A percentile compares a stretch with the other conserved stretches of the same genome.
These are phyloP conservation scores for Basipetospora chlamydospora DNA, from an alignment of 2,329 filamentous ascomycete genomes.

Conservation along the genomic window DNA sequence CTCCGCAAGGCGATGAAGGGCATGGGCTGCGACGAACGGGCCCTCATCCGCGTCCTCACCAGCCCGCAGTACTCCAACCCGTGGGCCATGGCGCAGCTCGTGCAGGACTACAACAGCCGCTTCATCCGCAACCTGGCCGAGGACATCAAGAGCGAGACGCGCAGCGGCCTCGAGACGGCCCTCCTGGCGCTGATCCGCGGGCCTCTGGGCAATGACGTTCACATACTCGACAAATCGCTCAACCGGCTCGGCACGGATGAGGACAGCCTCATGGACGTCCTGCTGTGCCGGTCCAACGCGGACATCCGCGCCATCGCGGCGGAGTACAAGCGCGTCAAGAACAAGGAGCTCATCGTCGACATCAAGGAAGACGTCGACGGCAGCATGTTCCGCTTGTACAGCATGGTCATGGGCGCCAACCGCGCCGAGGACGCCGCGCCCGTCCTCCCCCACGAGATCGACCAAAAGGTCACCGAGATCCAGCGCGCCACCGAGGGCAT, in stretches of 20 bases:
- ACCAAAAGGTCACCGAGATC: constrained; percentile 18
- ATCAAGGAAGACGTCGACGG: constrained; percentile 19
- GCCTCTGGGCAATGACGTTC: constrained; percentile 18
- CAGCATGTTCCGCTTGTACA: constrained; percentile 17
- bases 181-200: constrained; percentile 17
- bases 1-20: constrained; percentile 21
- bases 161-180: constrained; percentile 15
- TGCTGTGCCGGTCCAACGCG: constrained; percentile 20
- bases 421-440: constrained; percentile 16
- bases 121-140: constrained; percentile 19
- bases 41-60: constrained; percentile 16
- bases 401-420: constrained; percentile 16
- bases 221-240: constrained; percentile 16
- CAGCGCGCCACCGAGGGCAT: constrained; percentile 18
- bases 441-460: constrained; percentile 15
- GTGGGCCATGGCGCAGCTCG: constrained; percentile 18
- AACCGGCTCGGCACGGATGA: constrained; percentile 18
- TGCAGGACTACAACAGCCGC: constrained; percentile 17
- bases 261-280: constrained; percentile 19
- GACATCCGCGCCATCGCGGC: constrained; percentile 18
- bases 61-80: constrained; percentile 17
- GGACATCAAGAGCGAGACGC: constrained; percentile 20
- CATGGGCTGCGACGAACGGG: constrained; percentile 18
- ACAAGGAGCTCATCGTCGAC: constrained; percentile 15
- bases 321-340: constrained; percentile 15